Evolutionary conservation across 305 asterid species (phyloP).

Genomic region (Salvia sclarea): DNA sequence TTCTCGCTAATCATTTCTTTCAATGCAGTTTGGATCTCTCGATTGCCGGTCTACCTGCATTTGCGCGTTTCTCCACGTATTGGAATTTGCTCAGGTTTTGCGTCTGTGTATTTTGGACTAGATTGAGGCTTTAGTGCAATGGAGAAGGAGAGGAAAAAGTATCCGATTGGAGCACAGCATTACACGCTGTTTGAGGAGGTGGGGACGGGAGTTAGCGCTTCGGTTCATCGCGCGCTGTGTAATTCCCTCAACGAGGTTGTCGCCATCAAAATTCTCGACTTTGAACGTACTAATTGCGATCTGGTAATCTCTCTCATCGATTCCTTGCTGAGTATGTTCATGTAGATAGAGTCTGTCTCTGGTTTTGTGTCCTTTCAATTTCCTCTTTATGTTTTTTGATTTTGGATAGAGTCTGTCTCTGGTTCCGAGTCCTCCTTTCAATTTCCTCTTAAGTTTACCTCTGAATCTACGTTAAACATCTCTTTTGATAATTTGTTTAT

Average conservation of each 20-base stretch:
- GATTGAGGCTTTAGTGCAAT: constrained; percentile 32
- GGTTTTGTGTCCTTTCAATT: not conserved
- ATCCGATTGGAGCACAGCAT: constrained; percentile 86
- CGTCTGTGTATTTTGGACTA: constrained; percentile 8
- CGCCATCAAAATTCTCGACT: constrained; percentile 91
- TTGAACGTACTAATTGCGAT: constrained; percentile 82
- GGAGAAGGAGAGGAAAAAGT: constrained; percentile 80
- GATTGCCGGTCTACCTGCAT: constrained; percentile 46
- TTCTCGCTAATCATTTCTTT: constrained; percentile 30
- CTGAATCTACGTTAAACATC: not conserved
- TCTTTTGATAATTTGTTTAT: not conserved
- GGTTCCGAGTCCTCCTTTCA: not conserved
- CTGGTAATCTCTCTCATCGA: constrained; percentile 53
- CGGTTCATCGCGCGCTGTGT: constrained; percentile 87
- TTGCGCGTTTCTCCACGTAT: constrained; percentile 36
- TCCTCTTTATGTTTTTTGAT: not conserved
- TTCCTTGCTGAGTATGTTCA: not conserved
- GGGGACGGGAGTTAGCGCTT: constrained; percentile 89
- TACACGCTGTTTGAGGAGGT: constrained; percentile 82
- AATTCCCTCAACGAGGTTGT: constrained; percentile 60
- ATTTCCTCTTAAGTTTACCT: not conserved
- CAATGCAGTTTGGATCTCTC: constrained; percentile 44
- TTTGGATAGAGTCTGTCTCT: not conserved
- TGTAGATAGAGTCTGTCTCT: not conserved
- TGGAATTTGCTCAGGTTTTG: constrained; percentile 31